These are phyloP conservation scores for Globisporangium camurandrum DNA, from an alignment of 352 stramenopile genomes.

Conservation along the genomic window DNA sequence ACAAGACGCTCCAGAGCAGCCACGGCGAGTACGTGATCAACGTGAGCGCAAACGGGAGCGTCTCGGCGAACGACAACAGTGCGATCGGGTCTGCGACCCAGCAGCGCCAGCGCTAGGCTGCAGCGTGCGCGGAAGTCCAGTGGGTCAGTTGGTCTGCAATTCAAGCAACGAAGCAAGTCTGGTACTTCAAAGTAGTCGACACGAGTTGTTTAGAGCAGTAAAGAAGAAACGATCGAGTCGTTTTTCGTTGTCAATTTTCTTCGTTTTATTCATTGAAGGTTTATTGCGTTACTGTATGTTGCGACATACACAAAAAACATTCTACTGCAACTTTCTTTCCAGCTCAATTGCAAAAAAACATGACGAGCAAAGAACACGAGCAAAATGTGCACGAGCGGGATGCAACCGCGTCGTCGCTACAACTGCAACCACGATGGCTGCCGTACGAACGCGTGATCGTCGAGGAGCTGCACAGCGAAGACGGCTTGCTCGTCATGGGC, in stretches of 20 bases:
- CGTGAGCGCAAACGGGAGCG: constrained; percentile 12
- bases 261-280: too few species aligned
- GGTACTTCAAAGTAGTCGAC: too few species aligned
- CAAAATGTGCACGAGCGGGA: background rate
- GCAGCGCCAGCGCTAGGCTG: background rate
- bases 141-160: too few species aligned
- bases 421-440: constrained; percentile 44
- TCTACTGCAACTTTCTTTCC: too few species aligned
- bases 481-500: constrained; percentile 91
- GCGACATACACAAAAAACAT: too few species aligned
- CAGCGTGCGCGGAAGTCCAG: too few species aligned
- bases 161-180: too few species aligned
- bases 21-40: constrained; percentile 19
- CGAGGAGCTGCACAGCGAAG: constrained; percentile 59
- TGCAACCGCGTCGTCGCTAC: constrained; percentile 3
- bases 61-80: constrained; percentile 6
- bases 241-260: too few species aligned
- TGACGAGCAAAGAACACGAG: background rate
- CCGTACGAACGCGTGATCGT: constrained; percentile 69
- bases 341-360: background rate
- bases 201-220: too few species aligned
- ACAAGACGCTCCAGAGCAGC: constrained; percentile 5
- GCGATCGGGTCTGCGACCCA: constrained; percentile 6
- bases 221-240: too few species aligned
- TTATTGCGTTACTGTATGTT: too few species aligned